Evolutionary conservation across 2,329 filamentous ascomycete genomes (phyloP).

Genomic region (Neocucurbitaria cava): DNA sequence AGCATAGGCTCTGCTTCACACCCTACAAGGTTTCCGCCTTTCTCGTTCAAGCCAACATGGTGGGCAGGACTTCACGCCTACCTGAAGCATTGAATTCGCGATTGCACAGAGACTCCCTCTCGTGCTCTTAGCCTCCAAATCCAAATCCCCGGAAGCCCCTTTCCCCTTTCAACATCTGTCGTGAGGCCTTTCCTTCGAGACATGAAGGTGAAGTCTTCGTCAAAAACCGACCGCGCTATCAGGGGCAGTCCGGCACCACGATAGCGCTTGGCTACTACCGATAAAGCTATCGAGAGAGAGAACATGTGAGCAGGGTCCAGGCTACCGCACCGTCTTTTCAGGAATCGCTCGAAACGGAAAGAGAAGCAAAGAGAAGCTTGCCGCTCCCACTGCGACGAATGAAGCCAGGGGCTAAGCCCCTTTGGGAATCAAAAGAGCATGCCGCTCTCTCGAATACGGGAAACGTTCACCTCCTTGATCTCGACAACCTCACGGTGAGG

Average conservation of each 20-base stretch:
- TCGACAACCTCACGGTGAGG: background rate
- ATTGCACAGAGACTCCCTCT: background rate
- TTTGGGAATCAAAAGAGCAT: background rate
- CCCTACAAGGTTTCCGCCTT: background rate
- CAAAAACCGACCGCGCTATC: background rate
- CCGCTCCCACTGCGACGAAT: background rate
- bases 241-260: background rate
- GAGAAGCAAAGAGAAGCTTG: background rate
- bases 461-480: background rate
- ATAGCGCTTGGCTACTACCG: background rate
- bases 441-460: background rate
- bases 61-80: background rate
- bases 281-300: background rate
- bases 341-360: constrained; percentile 3
- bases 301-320: background rate
- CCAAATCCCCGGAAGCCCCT: background rate
- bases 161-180: background rate
- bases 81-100: background rate
- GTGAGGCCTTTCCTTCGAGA: background rate
- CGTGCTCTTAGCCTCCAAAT: background rate
- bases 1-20: background rate
- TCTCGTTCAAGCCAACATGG: background rate
- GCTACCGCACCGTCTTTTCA: background rate
- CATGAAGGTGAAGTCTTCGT: background rate
- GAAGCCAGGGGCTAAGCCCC: background rate